Percentiles rank a stretch among this genome's conserved stretches.
Conservation (phyloP, 306 rosid species). For the Mimosa bimucronata region DNA sequence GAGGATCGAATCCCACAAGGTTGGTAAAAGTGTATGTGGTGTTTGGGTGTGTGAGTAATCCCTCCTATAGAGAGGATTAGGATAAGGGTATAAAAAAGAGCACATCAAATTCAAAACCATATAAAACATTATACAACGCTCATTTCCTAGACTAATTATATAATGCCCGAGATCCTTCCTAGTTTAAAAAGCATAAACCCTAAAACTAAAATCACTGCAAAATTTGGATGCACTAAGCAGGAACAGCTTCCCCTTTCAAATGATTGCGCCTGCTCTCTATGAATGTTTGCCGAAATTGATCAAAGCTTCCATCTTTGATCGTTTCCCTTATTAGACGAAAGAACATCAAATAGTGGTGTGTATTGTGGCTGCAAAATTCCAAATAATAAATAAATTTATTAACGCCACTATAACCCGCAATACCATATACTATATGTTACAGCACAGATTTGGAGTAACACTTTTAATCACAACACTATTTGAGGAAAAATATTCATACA, state of each 20-base stretch:
- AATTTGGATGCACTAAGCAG: conserved; percentile 38
- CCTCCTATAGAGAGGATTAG: too few species aligned
- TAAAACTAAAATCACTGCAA: neutral
- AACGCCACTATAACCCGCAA: neutral
- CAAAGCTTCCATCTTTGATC: conserved; percentile 73
- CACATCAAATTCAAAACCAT: neutral
- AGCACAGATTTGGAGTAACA: neutral
- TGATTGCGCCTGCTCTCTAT: conserved; percentile 54
- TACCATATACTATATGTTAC: neutral
- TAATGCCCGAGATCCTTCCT: neutral
- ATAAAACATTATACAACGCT: neutral
- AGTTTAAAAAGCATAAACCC: neutral
- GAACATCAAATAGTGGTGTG: conserved; percentile 83
- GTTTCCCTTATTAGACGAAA: conserved; percentile 76
- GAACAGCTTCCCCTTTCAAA: conserved; percentile 43
- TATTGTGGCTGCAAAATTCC: conserved; percentile 79
- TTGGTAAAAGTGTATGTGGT: too few species aligned
- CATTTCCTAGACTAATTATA: neutral
- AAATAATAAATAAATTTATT: conserved; percentile 16
- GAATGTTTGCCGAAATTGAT: conserved; percentile 62
- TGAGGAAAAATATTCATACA: conserved; percentile 50
- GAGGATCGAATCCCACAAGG: too few species aligned
- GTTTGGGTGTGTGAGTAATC: too few species aligned
- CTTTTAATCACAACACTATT: neutral
- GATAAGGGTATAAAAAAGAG: too few species aligned